phyloP scores from a whole-genome alignment of 2,329 filamentous ascomycete genomes.

The Grosmannia huntii region DNA sequence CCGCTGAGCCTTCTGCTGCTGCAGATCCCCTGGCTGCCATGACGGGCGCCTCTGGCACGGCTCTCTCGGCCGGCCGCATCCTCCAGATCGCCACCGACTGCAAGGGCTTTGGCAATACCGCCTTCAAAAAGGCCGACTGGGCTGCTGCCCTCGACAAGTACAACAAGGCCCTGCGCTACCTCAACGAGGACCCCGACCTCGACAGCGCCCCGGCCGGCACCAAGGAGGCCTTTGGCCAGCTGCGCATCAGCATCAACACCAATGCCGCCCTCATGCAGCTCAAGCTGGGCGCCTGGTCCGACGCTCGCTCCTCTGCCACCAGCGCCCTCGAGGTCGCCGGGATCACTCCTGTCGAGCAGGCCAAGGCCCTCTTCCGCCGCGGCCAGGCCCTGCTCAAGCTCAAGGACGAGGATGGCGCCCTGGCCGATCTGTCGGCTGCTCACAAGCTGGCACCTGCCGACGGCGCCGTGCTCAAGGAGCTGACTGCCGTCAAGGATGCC shows the following conservation, averaged over 20 bases:
- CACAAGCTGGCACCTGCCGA: constrained; percentile 64
- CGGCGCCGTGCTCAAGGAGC: constrained; percentile 60
- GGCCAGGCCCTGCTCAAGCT: constrained; percentile 60
- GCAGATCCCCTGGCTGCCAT: constrained; percentile 5
- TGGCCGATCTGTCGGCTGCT: constrained; percentile 64
- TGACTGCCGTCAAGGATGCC: constrained; percentile 64
- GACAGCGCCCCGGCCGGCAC: constrained; percentile 60
- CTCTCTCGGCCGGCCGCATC: constrained; percentile 54
- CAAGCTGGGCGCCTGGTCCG: constrained; percentile 62
- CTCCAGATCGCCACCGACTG: constrained; percentile 71
- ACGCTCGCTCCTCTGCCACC: constrained; percentile 56
- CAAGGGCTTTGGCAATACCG: constrained; percentile 85
- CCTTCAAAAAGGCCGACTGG: constrained; percentile 71
- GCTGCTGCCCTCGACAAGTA: constrained; percentile 75
- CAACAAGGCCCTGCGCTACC: constrained; percentile 80
- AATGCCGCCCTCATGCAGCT: constrained; percentile 78
- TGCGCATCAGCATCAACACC: constrained; percentile 78
- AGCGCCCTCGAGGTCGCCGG: constrained; percentile 57
- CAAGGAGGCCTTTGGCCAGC: constrained; percentile 51
- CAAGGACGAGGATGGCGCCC: constrained; percentile 75
- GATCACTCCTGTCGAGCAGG: constrained; percentile 63
- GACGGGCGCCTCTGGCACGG: constrained; percentile 18
- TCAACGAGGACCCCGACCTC: constrained; percentile 69
- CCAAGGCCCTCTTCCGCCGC: constrained; percentile 79
- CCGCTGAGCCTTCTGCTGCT: neutral